A percentile compares a stretch with the other conserved stretches of the same genome.
These are phyloP conservation scores for Alternaria alternata DNA, from an alignment of 2,329 filamentous ascomycete species.

Conservation along the genomic window DNA sequence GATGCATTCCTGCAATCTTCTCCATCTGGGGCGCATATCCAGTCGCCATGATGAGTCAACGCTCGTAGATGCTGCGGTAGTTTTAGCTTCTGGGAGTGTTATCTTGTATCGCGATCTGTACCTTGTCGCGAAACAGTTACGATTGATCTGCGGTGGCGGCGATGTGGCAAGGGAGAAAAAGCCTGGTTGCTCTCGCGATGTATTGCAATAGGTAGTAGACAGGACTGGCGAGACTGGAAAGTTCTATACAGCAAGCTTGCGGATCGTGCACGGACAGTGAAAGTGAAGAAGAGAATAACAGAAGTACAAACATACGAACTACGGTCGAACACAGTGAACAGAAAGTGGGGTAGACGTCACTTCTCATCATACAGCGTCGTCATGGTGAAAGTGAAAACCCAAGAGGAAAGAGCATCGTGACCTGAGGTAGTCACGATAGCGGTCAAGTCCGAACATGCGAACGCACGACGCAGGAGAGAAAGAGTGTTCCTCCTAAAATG, in stretches of 20 bases:
- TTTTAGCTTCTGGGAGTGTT: background rate
- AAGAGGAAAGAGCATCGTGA: background rate
- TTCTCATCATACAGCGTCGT: background rate
- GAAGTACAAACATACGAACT: background rate
- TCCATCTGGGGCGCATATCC: slow-evolving; percentile 13
- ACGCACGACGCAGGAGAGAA: background rate
- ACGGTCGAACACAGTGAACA: background rate
- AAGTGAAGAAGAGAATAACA: slow-evolving; percentile 1
- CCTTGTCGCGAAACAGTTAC: background rate
- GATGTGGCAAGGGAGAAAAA: background rate
- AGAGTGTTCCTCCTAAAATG: background rate
- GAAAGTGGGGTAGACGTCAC: background rate
- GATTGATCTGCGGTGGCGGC: background rate
- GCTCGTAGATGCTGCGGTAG: background rate
- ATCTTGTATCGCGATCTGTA: background rate
- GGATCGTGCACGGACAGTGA: slow-evolving; percentile 1
- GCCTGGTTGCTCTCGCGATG: background rate
- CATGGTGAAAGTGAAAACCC: background rate
- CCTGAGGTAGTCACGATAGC: background rate
- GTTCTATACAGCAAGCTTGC: no score
- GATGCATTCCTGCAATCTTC: slow-evolving; percentile 11
- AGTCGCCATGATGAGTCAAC: slow-evolving; percentile 7
- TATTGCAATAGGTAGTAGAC: background rate
- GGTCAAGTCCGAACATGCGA: background rate
- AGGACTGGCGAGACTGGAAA: background rate